Conservation (phyloP, 192 early-diverging fungal species). For the Hyaloraphidium curvatum region DNA sequence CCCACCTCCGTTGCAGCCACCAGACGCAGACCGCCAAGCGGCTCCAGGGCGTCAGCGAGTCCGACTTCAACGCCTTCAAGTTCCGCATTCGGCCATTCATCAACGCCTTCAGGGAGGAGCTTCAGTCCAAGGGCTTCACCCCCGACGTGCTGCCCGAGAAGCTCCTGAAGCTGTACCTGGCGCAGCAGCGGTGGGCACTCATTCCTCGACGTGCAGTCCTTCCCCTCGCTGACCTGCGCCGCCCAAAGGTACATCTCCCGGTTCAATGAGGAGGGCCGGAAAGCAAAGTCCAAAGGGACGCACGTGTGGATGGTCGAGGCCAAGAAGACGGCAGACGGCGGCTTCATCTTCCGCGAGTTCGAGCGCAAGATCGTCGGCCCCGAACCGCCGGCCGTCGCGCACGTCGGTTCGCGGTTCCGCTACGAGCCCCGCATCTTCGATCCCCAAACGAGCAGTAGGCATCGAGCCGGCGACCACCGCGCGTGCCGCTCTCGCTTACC, state of each 20-base stretch:
- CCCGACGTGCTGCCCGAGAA: conserved; percentile 41
- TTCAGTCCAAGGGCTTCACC: conserved; percentile 33
- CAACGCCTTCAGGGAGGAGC: conserved; percentile 50
- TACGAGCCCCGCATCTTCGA: conserved; percentile 56
- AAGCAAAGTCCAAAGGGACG: conserved; percentile 58
- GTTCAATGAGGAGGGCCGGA: conserved; percentile 65
- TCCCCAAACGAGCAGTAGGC: conserved; percentile 39
- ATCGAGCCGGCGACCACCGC: no score
- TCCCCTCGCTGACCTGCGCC: no score
- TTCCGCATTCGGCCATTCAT: conserved; percentile 69
- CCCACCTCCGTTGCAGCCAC: conserved; percentile 27
- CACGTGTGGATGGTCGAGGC: conserved; percentile 70
- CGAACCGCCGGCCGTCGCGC: conserved; percentile 36
- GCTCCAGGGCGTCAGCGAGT: conserved; percentile 47
- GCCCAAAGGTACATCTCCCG: conserved; percentile 39
- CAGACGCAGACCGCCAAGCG: conserved; percentile 62
- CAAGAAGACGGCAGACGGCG: conserved; percentile 34
- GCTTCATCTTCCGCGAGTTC: conserved; percentile 59
- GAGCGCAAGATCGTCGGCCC: conserved; percentile 40
- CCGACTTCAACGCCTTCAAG: conserved; percentile 58
- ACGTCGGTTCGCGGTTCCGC: conserved; percentile 36
- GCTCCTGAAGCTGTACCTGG: conserved; percentile 51
- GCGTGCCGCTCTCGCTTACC: no score
- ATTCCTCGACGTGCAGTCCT: no score
- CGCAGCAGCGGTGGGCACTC: conserved; percentile 45